Percentiles rank a stretch among this genome's conserved stretches.
Evolutionary conservation across 192 early-diverging fungal genomes (phyloP).

Genomic region (Spinellus fusiger): DNA sequence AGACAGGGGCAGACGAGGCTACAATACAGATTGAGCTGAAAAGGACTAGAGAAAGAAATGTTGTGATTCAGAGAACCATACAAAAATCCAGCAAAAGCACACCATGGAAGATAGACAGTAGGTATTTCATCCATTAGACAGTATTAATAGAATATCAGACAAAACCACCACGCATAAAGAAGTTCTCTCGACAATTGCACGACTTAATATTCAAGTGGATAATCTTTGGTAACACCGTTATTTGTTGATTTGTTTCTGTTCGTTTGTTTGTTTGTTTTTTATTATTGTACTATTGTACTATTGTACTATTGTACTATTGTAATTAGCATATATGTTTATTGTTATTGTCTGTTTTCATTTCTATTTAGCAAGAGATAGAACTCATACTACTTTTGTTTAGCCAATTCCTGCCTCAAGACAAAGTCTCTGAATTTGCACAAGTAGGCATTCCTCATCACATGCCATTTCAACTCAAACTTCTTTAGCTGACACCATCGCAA

Average conservation of each 20-base stretch:
- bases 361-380: too few relatives aligned
- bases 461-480: not conserved
- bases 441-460: conserved; percentile 23
- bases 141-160: conserved; percentile 33
- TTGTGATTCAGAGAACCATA: conserved; percentile 57
- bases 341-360: too few relatives aligned
- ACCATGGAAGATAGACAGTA: conserved; percentile 82
- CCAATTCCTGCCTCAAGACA: conserved; percentile 96
- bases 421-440: conserved; percentile 88
- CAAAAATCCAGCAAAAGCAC: conserved; percentile 59
- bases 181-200: conserved; percentile 53
- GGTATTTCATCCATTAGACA: not conserved
- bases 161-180: conserved; percentile 52
- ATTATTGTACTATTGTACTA: too few relatives aligned
- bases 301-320: too few relatives aligned
- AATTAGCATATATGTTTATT: too few relatives aligned
- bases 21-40: conserved; percentile 86
- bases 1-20: conserved; percentile 75
- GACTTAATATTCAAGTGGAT: conserved; percentile 86
- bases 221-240: conserved; percentile 73
- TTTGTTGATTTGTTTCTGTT: not conserved
- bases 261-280: too few relatives aligned
- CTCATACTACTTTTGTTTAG: too few relatives aligned
- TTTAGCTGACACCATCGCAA: conserved; percentile 66
- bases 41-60: conserved; percentile 23